A percentile compares a stretch with the other conserved stretches of the same genome.
Conservation (phyloP, 2,329 filamentous ascomycete genomes). For the Xylariaceae sp. region DNA sequence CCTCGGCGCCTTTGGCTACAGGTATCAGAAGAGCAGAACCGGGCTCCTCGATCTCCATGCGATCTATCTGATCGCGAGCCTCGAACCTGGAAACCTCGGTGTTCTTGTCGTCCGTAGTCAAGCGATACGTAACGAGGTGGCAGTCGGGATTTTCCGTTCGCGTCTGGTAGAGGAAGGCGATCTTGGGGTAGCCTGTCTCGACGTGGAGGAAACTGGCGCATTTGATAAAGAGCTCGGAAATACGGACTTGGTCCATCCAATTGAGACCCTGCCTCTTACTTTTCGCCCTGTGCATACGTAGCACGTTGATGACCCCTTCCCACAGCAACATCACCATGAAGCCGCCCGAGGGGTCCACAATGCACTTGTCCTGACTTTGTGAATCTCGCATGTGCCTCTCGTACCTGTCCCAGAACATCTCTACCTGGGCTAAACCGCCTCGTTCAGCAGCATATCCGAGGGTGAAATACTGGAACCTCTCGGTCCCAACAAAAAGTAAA, state of each 20-base stretch:
- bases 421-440: conserved; percentile 45
- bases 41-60: conserved; percentile 48
- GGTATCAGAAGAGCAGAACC: conserved; percentile 59
- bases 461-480: conserved; percentile 86
- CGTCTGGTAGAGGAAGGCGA: conserved; percentile 55
- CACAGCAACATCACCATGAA: conserved; percentile 55
- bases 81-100: conserved; percentile 51
- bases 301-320: conserved; percentile 54
- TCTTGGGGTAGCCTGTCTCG: conserved; percentile 51
- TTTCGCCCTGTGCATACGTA: conserved; percentile 45
- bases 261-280: conserved; percentile 40
- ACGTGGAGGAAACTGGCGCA: conserved; percentile 52
- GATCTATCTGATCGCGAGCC: conserved; percentile 48
- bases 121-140: conserved; percentile 52
- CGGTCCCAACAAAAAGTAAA: conserved; percentile 87
- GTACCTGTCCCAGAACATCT: conserved; percentile 46
- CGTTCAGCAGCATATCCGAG: conserved; percentile 68
- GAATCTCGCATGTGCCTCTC: conserved; percentile 66
- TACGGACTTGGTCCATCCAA: conserved; percentile 49
- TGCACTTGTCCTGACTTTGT: conserved; percentile 74
- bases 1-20: conserved; percentile 48
- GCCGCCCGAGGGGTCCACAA: conserved; percentile 72
- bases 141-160: conserved; percentile 48
- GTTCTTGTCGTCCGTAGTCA: conserved; percentile 55
- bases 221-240: conserved; percentile 57